Base-by-base conservation (phyloP, 495 filamentous ascomycete species). In the Penicillium dipodomyicola region DNA sequence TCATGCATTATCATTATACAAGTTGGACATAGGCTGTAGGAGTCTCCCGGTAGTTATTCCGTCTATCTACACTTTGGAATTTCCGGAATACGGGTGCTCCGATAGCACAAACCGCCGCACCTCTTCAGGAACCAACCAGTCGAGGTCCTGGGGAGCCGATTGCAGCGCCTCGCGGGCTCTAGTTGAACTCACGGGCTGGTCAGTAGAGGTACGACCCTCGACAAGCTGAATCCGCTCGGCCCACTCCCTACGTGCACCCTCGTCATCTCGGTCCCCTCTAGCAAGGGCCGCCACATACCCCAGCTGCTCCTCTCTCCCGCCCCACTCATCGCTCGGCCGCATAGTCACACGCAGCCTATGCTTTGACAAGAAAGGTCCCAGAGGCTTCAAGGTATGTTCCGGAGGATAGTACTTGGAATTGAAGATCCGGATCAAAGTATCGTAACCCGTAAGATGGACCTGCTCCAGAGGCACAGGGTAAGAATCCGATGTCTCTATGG, bases 391-490 rank as follows among this genome's bases (percentile, higher is more conserved):
- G 0, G 69, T 78, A 61, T 82, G 69, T 1, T 73, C 65, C 0
- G 76, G 80, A 1, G 82, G 78, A 67, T 98, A 98, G 69, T 97
- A 97, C 65, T 89, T 93, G 1, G 87, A 72, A 57, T 91, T 77
- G 65, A 96, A 84, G 50, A 97, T 85, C 25, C 93, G 84, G 19
- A 90, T 85, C 30, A 97, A 66, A 0, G 93, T 96, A 72, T 98
- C 93, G 64, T 84, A 97, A 30, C 93, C 93, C 0, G 84, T 85
- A 17, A 98, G 80, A 72, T 94, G 90, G 19, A 92, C 75, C 64
- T 95, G 90, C 57, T 84, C 79, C 9, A 70, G 59, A 6, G 64
- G 42, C 10, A 41, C 5, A 0, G 75, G 65, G 60, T 87, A 90
- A 10, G 78, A 71, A 2, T 67, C 77, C 2, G 76, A 78, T 1